Conservation (phyloP, 345 rosid genomes). For the Boechera stricta region DNA sequence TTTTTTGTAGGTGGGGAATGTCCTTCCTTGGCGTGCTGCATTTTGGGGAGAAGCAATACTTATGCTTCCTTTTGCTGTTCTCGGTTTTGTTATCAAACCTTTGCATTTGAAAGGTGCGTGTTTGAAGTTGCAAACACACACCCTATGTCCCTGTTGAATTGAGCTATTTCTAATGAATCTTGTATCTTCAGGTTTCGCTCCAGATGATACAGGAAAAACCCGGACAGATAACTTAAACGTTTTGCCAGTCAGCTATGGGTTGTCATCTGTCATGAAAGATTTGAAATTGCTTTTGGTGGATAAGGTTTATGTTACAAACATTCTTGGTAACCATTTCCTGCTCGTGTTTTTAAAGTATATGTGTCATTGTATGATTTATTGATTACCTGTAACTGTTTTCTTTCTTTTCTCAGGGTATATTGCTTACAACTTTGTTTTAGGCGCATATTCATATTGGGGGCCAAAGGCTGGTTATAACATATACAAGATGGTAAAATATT, state of each 20-base stretch:
- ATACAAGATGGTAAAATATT: constrained; percentile 73
- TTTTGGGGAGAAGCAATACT: constrained; percentile 89
- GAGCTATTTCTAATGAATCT: constrained; percentile 35
- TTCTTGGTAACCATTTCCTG: constrained; percentile 63
- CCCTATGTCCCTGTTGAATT: constrained; percentile 9
- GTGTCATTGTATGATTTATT: constrained; percentile 1
- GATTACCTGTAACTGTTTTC: constrained; percentile 53
- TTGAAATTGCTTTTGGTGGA: constrained; percentile 64
- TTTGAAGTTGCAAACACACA: constrained; percentile 22
- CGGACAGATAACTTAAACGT: constrained; percentile 35
- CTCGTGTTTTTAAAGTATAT: neutral
- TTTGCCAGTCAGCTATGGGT: constrained; percentile 46
- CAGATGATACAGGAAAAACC: constrained; percentile 51
- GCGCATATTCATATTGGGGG: constrained; percentile 98
- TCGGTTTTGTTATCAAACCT: constrained; percentile 86
- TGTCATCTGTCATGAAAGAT: constrained; percentile 67
- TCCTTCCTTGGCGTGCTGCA: constrained; percentile 84
- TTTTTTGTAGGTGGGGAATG: constrained; percentile 64
- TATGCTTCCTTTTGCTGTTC: constrained; percentile 87
- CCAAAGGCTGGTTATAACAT: constrained; percentile 93
- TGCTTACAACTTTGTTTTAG: constrained; percentile 88
- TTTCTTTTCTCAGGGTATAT: constrained; percentile 64
- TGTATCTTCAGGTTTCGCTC: constrained; percentile 70
- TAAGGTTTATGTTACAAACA: constrained; percentile 72
- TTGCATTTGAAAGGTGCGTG: constrained; percentile 80